These are phyloP conservation scores for Echinochloa phyllopogon DNA, from an alignment of 176 grass and related monocot genomes.

Conservation along the genomic window DNA sequence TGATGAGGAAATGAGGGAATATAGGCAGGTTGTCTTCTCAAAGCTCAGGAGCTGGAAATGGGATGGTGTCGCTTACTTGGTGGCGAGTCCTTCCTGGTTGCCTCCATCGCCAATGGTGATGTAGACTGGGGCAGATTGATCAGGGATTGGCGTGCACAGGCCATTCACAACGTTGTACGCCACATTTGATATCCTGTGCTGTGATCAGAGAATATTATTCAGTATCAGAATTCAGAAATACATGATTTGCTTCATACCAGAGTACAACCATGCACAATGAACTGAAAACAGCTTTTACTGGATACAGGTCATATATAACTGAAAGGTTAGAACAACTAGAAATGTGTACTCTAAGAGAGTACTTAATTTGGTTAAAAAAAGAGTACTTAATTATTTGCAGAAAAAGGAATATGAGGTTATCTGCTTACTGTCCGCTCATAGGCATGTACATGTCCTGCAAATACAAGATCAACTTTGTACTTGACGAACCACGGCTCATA, in stretches of 20 bases:
- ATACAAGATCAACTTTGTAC: slow-evolving; percentile 88
- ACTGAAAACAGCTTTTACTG: not conserved
- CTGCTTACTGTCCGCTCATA: slow-evolving; percentile 86
- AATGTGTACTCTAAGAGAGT: not conserved
- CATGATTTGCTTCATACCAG: not conserved
- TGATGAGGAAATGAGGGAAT: not conserved
- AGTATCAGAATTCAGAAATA: not conserved
- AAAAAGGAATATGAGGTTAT: not conserved
- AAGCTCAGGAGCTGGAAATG: not conserved
- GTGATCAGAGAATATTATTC: slow-evolving; percentile 14
- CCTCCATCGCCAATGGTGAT: slow-evolving; percentile 89
- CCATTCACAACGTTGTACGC: slow-evolving; percentile 82
- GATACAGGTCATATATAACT: too few species aligned
- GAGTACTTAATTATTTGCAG: slow-evolving; percentile 1
- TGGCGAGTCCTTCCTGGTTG: slow-evolving; percentile 83
- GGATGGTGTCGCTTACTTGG: slow-evolving; percentile 51
- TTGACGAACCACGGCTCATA: slow-evolving; percentile 87
- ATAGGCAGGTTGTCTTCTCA: not conserved
- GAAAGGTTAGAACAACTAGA: not conserved
- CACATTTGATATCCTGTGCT: slow-evolving; percentile 85
- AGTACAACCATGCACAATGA: not conserved
- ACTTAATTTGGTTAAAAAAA: not conserved
- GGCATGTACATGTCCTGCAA: slow-evolving; percentile 90
- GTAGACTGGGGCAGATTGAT: slow-evolving; percentile 78
- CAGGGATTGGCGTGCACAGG: slow-evolving; percentile 59